Base-by-base conservation (phyloP, 768 basidiomycete genomes). In the Termitomyces heimii region DNA sequence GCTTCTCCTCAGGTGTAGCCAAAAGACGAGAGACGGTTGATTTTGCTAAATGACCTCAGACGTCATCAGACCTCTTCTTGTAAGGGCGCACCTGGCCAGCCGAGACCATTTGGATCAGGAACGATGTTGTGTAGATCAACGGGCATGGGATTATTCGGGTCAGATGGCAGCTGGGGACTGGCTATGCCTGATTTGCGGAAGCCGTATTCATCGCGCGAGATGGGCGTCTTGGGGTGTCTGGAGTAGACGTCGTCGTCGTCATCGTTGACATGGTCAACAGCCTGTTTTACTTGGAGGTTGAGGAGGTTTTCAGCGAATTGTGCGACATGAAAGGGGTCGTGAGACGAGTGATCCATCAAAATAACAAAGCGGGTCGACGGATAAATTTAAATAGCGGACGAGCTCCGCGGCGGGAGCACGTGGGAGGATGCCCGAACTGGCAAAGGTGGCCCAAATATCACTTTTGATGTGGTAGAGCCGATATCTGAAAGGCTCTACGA, bases 1-100 rank as follows among this genome's bases (percentile, higher is more conserved):
- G 76, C 39, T 82, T 83, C 70, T 96, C 89, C 48, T 79, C 82
- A 2, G 86, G 79, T 0, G 91, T 88, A 4, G 90, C 89, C 65
- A 90, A 85, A 44, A 97, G 79, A 55, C 95, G 85, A 52, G 85
- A 84, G 34, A 95, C 71, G 44, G 94, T 95, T 6, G 90, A 92
- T 75, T 96, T 97, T 57, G 94, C 95, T 94, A 65, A 55, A 62
- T 18, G n/a, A 28, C 34, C 39, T 44, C 43, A 56, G 49, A 54
- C 35, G 37, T 45, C 56, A 59, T 35, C 14, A 37, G 3, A 31
- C 5, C 26, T 6, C 32, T 39, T 8, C 61, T 35, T 58, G 48
- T 35, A 26, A 35, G 43, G 2, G 68, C 77, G 61, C 64, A 89
- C 93, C 93, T 70, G 94, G 94, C 94, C 94, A 96, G 7, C 94